These are phyloP conservation scores for Ogataea corticis DNA, from an alignment of 805 yeast species.

Conservation along the genomic window DNA sequence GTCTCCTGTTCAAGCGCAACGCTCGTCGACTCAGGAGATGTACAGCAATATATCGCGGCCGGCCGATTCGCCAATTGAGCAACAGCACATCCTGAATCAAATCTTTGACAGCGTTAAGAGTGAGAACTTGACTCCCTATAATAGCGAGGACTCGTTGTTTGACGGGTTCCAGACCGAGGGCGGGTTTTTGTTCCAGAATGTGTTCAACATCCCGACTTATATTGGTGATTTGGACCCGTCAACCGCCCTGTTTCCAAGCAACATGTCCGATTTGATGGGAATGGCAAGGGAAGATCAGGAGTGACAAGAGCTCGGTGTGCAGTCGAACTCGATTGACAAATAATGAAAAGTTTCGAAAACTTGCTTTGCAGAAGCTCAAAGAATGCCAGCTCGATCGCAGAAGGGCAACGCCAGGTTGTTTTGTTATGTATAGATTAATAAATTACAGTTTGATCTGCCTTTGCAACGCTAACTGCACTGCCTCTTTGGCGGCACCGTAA, in stretches of 20 bases:
- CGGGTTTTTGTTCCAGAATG: conserved; percentile 29
- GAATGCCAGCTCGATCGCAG: too few relatives aligned
- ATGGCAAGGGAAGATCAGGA: not conserved
- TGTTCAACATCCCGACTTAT: conserved; percentile 35
- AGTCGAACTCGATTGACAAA: too few relatives aligned
- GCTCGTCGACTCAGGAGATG: too few relatives aligned
- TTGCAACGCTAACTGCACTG: conserved; percentile 34
- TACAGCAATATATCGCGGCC: not conserved
- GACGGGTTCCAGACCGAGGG: conserved; percentile 16
- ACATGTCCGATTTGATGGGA: conserved; percentile 7
- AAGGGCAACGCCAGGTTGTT: too few relatives aligned
- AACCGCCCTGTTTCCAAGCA: conserved; percentile 1
- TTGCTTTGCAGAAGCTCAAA: too few relatives aligned
- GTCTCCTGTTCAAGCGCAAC: not conserved
- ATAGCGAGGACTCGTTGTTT: conserved; percentile 13
- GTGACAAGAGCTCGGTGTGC: not conserved
- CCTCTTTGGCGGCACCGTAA: conserved; percentile 55
- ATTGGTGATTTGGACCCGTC: conserved; percentile 25
- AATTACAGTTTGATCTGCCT: not conserved
- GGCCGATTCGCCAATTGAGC: not conserved
- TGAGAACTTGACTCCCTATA: conserved; percentile 11
- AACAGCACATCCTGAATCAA: not conserved
- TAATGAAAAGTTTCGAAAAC: too few relatives aligned
- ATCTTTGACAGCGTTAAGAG: conserved; percentile 3
- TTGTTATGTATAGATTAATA: not conserved